Evolutionary conservation across 2,329 filamentous ascomycete species (phyloP).

Genomic region (Fusarium hainanense): DNA sequence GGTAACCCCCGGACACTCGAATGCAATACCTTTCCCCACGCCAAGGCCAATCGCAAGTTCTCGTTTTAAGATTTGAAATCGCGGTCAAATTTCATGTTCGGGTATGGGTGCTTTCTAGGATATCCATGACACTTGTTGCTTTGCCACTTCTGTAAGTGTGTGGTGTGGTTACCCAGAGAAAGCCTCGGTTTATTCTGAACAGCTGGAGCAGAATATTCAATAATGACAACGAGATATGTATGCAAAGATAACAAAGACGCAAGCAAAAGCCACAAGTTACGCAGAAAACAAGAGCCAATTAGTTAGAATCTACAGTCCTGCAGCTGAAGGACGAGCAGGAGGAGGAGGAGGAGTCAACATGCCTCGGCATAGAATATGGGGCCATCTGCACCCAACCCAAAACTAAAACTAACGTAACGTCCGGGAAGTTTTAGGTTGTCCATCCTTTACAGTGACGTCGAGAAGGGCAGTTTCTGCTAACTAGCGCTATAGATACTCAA

Average conservation of each 20-base stretch:
- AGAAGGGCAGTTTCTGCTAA: constrained; percentile 2
- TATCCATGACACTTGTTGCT: constrained; percentile 37
- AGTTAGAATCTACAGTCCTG: not conserved
- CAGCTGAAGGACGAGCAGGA: no score
- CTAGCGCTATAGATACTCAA: constrained; percentile 9
- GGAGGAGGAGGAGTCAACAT: not conserved
- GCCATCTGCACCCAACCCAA: not conserved
- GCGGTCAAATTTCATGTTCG: constrained; percentile 11
- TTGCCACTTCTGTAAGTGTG: constrained; percentile 25
- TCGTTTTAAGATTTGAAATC: constrained; percentile 1
- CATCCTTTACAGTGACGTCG: not conserved
- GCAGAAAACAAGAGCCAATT: not conserved
- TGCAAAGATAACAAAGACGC: not conserved
- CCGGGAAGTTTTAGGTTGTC: not conserved
- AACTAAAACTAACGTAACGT: not conserved
- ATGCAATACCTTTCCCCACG: not conserved
- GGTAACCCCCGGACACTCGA: not conserved
- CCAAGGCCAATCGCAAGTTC: constrained; percentile 13
- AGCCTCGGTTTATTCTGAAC: not conserved
- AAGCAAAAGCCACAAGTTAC: not conserved
- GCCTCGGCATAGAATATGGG: constrained; percentile 23
- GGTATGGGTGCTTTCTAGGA: constrained; percentile 11
- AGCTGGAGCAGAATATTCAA: not conserved
- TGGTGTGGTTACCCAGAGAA: constrained; percentile 13
- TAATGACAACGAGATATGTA: not conserved